phyloP scores from a whole-genome alignment of 2,329 filamentous ascomycete species.

The Colletotrichum tropicale region DNA sequence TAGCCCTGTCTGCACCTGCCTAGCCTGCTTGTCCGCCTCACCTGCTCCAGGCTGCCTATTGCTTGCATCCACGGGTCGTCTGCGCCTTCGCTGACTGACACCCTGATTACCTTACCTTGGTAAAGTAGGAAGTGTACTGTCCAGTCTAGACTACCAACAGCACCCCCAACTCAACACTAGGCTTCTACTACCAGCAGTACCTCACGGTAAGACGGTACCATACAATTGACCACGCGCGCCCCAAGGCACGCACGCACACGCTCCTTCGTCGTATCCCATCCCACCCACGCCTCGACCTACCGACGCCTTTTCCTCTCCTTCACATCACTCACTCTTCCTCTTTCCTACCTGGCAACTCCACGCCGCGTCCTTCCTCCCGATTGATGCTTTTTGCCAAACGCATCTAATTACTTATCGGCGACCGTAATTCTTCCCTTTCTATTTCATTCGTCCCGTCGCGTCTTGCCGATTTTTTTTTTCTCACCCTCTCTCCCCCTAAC shows the following conservation, averaged over 20 bases:
- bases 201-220: not conserved
- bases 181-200: not conserved
- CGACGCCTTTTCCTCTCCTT: slow-evolving; percentile 6
- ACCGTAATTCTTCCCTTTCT: slow-evolving; percentile 23
- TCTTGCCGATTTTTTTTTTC: not conserved
- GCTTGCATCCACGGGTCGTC: not conserved
- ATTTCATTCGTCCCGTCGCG: slow-evolving; percentile 21
- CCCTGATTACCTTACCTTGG: not conserved
- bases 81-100: not conserved
- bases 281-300: not conserved
- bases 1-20: not conserved
- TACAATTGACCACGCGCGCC: not conserved
- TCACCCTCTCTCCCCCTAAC: not conserved
- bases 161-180: not conserved
- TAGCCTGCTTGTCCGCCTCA: not conserved
- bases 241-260: not conserved
- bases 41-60: not conserved
- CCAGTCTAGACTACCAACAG: not conserved
- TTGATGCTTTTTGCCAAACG: not conserved
- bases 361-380: not conserved
- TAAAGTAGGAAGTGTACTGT: not conserved
- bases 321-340: slow-evolving; percentile 16
- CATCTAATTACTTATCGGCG: not conserved
- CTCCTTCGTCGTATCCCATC: not conserved
- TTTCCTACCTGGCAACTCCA: slow-evolving; percentile 5